A percentile compares a stretch with the other conserved stretches of the same genome.
Conservation (phyloP, 2,329 filamentous ascomycete species). For the Cordyceps militaris region DNA sequence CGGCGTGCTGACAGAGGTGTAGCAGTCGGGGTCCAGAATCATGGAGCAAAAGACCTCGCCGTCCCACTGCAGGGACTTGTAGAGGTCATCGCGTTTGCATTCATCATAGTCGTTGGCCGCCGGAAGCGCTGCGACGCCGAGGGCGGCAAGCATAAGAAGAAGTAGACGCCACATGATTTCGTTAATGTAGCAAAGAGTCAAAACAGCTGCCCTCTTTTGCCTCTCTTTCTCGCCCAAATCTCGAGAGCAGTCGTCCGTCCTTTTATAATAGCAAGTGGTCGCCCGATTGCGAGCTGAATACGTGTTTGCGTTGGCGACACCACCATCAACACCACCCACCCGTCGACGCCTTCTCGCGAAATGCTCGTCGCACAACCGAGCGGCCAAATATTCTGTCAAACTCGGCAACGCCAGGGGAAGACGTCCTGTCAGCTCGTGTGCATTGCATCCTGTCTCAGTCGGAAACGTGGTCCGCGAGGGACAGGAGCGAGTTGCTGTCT, state of each 20-base stretch:
- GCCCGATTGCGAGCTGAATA: background rate
- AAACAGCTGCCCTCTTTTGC: background rate
- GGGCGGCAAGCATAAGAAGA: background rate
- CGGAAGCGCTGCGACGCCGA: slow-evolving; percentile 9
- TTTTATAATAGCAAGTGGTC: background rate
- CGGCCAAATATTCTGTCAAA: background rate
- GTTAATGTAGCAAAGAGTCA: background rate
- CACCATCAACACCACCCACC: too few relatives aligned
- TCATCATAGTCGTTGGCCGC: slow-evolving; percentile 14
- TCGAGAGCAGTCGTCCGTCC: too few relatives aligned
- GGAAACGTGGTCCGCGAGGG: slow-evolving; percentile 3
- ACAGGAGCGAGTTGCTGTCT: background rate
- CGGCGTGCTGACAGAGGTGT: slow-evolving; percentile 20
- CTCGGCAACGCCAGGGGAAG: background rate
- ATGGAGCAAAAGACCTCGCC: slow-evolving; percentile 24
- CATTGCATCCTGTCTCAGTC: slow-evolving; percentile 8
- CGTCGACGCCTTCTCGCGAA: background rate
- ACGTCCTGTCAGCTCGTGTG: slow-evolving; percentile 1
- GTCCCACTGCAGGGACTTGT: slow-evolving; percentile 23
- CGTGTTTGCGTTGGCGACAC: background rate
- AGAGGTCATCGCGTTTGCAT: slow-evolving; percentile 25
- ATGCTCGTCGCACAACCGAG: slow-evolving; percentile 9
- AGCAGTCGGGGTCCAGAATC: slow-evolving; percentile 20
- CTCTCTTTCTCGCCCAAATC: background rate
- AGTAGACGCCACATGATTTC: background rate